These are phyloP conservation scores for Metschnikowia amazonensis DNA, from an alignment of 805 yeast genomes.

Conservation along the genomic window DNA sequence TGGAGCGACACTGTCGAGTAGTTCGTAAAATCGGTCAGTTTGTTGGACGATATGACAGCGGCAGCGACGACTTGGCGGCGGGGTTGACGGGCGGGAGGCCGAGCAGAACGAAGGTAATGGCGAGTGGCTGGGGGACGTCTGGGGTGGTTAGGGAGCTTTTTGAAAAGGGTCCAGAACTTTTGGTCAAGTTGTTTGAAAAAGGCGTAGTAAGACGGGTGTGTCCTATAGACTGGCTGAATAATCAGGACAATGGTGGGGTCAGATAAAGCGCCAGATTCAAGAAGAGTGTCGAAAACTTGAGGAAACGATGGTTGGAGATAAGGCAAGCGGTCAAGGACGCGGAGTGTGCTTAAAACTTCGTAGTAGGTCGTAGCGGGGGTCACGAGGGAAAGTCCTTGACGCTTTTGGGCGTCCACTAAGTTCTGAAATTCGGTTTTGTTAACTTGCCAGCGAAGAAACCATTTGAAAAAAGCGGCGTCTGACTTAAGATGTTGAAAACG, in stretches of 20 bases:
- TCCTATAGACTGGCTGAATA: background rate
- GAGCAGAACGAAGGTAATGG: no score
- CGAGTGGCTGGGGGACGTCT: no score
- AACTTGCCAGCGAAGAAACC: background rate
- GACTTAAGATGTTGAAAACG: background rate
- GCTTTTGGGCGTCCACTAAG: background rate
- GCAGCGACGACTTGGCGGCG: no score
- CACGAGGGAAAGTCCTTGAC: background rate
- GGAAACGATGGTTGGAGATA: background rate
- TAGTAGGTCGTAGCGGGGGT: background rate
- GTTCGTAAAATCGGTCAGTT: no score
- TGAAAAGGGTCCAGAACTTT: background rate
- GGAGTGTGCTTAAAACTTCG: background rate
- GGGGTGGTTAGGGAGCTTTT: no score
- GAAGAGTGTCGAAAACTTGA: background rate
- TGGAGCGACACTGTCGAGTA: no score
- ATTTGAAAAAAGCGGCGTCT: background rate
- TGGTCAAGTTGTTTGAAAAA: background rate
- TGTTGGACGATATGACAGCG: no score
- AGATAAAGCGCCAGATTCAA: background rate
- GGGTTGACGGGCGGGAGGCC: no score
- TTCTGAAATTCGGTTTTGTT: background rate
- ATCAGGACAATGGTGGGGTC: background rate
- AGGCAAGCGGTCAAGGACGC: background rate
- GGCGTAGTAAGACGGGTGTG: background rate